These are phyloP conservation scores for Amyloporia xantha DNA, from an alignment of 768 basidiomycete species.

Conservation along the genomic window DNA sequence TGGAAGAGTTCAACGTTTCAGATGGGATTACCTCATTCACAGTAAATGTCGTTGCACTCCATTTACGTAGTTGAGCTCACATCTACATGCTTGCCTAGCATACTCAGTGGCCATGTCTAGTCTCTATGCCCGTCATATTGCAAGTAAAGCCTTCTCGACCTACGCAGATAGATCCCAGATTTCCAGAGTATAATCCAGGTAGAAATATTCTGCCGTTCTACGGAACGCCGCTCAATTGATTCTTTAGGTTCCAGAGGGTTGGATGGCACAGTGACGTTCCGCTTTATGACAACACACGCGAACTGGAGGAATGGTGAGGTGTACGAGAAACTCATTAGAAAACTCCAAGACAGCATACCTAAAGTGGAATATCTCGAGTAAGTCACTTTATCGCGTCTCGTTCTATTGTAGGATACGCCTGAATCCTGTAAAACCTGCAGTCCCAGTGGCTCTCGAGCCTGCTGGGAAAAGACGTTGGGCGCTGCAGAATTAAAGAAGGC, in stretches of 20 bases:
- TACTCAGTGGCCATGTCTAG: background rate
- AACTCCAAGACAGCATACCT: background rate
- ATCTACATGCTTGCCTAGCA: background rate
- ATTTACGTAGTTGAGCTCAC: background rate
- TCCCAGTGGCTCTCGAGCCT: background rate
- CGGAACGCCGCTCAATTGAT: background rate
- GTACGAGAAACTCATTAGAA: conserved; percentile 4
- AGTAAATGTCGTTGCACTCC: background rate
- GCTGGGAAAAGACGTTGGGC: background rate
- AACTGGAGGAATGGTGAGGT: conserved; percentile 2
- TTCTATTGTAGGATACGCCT: background rate
- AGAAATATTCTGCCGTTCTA: background rate
- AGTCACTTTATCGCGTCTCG: background rate
- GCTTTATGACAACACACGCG: conserved; percentile 4
- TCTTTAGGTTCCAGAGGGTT: conserved; percentile 1
- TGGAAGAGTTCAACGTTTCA: background rate
- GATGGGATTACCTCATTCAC: background rate
- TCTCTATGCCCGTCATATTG: background rate
- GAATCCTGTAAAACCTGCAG: background rate
- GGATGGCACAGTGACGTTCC: conserved; percentile 7
- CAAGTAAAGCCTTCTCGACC: background rate
- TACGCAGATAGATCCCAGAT: background rate
- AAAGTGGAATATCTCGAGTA: background rate
- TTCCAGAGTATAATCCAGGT: background rate
- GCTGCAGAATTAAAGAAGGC: background rate